Base-by-base conservation (phyloP, 2,329 filamentous ascomycete species). In the Cytospora chrysosperma region DNA sequence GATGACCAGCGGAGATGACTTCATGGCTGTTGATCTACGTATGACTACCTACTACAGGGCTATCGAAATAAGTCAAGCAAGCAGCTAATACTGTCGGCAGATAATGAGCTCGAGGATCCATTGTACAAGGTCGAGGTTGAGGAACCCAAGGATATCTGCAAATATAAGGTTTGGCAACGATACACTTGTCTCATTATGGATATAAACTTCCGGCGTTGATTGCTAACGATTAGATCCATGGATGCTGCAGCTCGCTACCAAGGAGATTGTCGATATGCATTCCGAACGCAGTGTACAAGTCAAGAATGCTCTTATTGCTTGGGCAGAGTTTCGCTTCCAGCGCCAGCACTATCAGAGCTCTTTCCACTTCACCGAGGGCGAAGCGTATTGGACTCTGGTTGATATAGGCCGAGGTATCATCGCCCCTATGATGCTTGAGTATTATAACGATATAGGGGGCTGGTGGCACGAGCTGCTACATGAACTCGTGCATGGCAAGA, bases 391-490 rank as follows among this genome's bases (percentile, higher is more conserved):
- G 34, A 27, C 34, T 24, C 54, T 56, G 13, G 10, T 10, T 26
- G 24, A 6, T 15, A 43, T 43, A 19, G 54, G 34, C 34, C 8
- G 34, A 13, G 28, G 54, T 27, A 47, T 43, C 3, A 56, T 43
- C 6, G 21, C 54, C 26, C 54, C 26, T 24, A 26, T 30, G 8
- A 56, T 56, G 34, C 34, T 56, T 15, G 34, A 56, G 34, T 56
- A 43, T n/a, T 28, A 56, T 26, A 7, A 43, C 15, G 54, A 56
- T 19, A 2, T 8, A 27, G 12, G 21, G 17, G 54, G 54, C 24
- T 56, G 54, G 34, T 59, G 56, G 56, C 43, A 51, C 30, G 56
- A 59, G 30, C 47, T 59, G 43, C 56, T 59, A 17, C 56, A 58
- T n/a, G 28, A 58, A 43, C 56, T 58, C 15, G 56, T 58, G 13